Evolutionary conservation across 1,284 basidiomycete genomes (phyloP), one percentile per base, ranked within the genome.

Genomic region (Cutaneotrichosporon mucoides): DNA sequence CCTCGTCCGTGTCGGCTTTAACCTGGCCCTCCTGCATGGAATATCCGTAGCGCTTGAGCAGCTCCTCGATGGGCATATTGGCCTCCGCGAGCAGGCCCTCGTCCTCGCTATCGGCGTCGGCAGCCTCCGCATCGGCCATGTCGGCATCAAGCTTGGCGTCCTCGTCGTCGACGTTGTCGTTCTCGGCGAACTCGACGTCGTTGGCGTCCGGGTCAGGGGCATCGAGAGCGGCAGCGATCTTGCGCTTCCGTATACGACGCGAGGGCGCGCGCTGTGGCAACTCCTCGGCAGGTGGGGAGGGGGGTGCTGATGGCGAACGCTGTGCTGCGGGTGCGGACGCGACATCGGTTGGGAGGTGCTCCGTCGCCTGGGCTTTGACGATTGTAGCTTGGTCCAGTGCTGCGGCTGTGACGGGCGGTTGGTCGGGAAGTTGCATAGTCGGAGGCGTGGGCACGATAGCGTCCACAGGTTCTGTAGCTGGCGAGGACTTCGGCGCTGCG

Each of bases 31-130:
- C 24, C 24, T 6, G 68, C 52, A 58, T 72, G 66, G 62, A 61
- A 59, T 81, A 81, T 0, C 80, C 80, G 61, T 84, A 84, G 60
- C 80, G 77, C 56, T 73, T 74, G 61, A 83, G 71, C 1, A 84
- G 72, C 66, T 82, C 82, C 60, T 83, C 82, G 54, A 84, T 80
- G 1, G 82, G 80, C 52, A 84, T 47, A 58, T 83, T 77, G 16
- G 82, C 81, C 66, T 83, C 82, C 4, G 79, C 79, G 13, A 76
- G 67, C 0, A 83, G 71, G 0, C 81, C 82, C 44, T 79, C 81
- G 63, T 83, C 77, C 66, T 82, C 81, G 44, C 78, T 78, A 54
- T 81, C 79, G 45, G 73, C 73, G 36, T 70, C 73, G 35, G 73
- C 71, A n/a, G 72, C 73, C n/a, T 70, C 72, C 6, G 76, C 77